Percentiles rank a stretch among this genome's conserved stretches.
phyloP scores from a whole-genome alignment of 306 rosid species.

The Urtica urens region DNA sequence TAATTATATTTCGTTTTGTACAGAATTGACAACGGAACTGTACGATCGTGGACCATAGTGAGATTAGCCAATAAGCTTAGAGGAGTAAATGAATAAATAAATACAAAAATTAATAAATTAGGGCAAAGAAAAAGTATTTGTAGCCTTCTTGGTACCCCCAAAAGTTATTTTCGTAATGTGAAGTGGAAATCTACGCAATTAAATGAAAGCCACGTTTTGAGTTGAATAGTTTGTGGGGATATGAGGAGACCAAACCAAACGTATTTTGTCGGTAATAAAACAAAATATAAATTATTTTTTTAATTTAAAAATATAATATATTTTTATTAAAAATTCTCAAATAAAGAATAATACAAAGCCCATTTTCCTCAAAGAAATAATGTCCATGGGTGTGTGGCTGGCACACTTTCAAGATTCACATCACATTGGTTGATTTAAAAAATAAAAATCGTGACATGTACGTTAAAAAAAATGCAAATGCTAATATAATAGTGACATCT shows the following conservation, averaged over 20 bases:
- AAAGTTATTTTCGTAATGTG: neutral
- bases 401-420: neutral
- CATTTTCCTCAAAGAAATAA: constrained; percentile 3
- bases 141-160: constrained; percentile 1
- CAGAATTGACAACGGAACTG: neutral
- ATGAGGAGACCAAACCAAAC: constrained; percentile 12
- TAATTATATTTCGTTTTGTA: too few species aligned
- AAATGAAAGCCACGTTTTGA: neutral
- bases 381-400: neutral
- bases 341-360: neutral
- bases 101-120: neutral
- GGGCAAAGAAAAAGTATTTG: too few species aligned
- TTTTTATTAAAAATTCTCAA: neutral
- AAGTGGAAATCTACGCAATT: constrained; percentile 1
- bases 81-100: neutral
- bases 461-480: neutral
- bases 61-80: neutral
- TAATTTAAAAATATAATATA: neutral
- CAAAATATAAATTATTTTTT: neutral
- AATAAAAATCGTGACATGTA: neutral
- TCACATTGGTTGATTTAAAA: neutral
- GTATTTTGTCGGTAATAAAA: constrained; percentile 2
- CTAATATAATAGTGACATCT: neutral
- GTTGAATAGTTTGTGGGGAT: constrained; percentile 12
- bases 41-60: neutral